Evolutionary conservation across 2,329 filamentous ascomycete species (phyloP), one percentile per base, ranked within the genome.

Genomic region (Magnaporthales sp.): DNA sequence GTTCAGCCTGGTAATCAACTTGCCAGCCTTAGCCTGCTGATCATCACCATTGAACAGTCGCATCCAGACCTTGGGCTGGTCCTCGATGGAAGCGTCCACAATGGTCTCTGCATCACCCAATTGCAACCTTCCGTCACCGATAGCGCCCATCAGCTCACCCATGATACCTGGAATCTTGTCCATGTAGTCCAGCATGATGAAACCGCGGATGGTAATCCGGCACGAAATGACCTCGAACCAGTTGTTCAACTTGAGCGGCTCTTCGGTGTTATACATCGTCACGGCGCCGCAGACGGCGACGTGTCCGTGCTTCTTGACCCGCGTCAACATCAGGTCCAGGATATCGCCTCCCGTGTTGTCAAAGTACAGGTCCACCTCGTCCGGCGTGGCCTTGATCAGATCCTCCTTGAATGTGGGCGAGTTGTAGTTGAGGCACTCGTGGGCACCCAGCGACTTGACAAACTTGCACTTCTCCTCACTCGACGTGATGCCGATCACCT

Each of bases 391-490:
- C 10, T 77, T 76, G 67, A 74, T 73, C 2, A 86, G 75, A 27
- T 84, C 78, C 66, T 80, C 70, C 56, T 76, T 75, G 70, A 85
- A 86, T 2, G 75, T 74, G 1, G 77, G 67, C 7, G 75, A 75
- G 71, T 84, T 84, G 74, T 86, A 86, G 75, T 86, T 84, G 67
- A 87, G 69, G 70, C 83, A 84, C 7, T 79, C 73, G 71, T 87
- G 82, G 7, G 82, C 82, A 7, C 83, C 83, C 1, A 86, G 75
- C 67, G 82, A 78, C 1, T 67, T 68, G 54, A 84, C 80, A 78
- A 80, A 82, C 24, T 73, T 72, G 73, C 84, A 86, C 74, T 86
- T 86, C 62, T 79, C 79, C 62, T 82, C 80, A 0, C 78, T 77
- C 3, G 83, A 82, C 0, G 83, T 81, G 66, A 86, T 84, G 11